Evolutionary conservation across 768 basidiomycete species (phyloP), one percentile per base, ranked within the genome.

Genomic region (Suillus subalutaceus): DNA sequence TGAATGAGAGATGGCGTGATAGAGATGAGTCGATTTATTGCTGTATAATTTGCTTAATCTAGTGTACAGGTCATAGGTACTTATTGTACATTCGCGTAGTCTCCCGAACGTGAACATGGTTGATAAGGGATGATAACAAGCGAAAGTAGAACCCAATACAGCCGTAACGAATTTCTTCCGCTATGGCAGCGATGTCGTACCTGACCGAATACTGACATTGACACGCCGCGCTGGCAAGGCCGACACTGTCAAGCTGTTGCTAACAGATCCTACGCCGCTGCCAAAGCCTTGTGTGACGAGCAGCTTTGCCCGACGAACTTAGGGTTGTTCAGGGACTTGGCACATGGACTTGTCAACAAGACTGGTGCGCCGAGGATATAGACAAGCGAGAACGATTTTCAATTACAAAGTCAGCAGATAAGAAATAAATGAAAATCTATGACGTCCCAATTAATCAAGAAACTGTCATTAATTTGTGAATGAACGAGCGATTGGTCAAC

Each of bases 51-150:
- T 60, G 26, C 41, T 60, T 43, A 41, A 43, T 60, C 18, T 32
- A 60, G 26, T 38, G 40, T 59, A 41, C 38, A 40, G 12, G 38
- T 9, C 7, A 38, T n/a, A 38, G 37, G n/a, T 38, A 38, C 35
- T 38, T 58, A 43, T 43, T 30, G 40, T 43, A 43, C 23, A 60
- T 60, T 43, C 37, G 12, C 30, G 20, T 43, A 43, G 9, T 30
- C 26, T 60, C 30, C 59, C 40, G 41, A 60, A 32, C 41, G 26
- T 26, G 59, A 43, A 20, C 40, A 26, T 10, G 26, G 59, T 18
- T 12, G 59, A 60, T 60, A 60, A 60, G 59, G 18, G 4, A 41
- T 43, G 59, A 60, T 60, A 60, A 30, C 41, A 41, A 60, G 59
- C 41, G 59, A 60, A 60, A 43, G 59, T 43, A 30, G n/a, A 38